Conservation (phyloP, 179 eudicot species). For the Spergularia azorica region DNA sequence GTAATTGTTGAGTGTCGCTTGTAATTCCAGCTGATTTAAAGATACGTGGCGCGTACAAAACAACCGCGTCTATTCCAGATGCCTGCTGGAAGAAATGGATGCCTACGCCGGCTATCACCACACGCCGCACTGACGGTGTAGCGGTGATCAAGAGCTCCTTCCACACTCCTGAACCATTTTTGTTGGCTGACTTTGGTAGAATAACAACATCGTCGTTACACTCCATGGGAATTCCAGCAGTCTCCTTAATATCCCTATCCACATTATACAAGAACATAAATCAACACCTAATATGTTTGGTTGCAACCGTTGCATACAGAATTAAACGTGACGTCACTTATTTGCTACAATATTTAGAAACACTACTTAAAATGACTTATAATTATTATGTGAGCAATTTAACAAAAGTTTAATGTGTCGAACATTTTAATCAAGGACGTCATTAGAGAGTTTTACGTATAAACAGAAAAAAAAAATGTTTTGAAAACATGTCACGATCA, state of each 20-base stretch:
- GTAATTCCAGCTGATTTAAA: conserved; percentile 45
- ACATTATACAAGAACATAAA: background rate
- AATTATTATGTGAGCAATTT: no score
- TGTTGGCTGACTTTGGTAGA: conserved; percentile 27
- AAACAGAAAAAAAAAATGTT: no score
- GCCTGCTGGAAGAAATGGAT: conserved; percentile 62
- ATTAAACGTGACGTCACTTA: no score
- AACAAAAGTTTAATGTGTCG: no score
- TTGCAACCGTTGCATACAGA: no score
- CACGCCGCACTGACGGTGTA: conserved; percentile 41
- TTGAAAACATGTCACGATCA: no score
- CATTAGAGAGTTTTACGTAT: background rate
- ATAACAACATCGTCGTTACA: conserved; percentile 52
- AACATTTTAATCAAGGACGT: background rate
- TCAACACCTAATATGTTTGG: background rate
- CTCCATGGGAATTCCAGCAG: conserved; percentile 54
- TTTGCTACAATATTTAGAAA: no score
- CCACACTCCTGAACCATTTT: conserved; percentile 47
- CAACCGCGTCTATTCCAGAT: conserved; percentile 56
- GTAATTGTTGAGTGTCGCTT: conserved; percentile 28
- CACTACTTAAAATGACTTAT: no score
- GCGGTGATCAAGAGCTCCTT: conserved; percentile 43
- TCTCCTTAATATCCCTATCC: conserved; percentile 55
- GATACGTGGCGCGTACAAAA: conserved; percentile 48
- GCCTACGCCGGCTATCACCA: conserved; percentile 44